Conservation (phyloP, 352 stramenopile genomes). For the Phytophthora citricola region DNA sequence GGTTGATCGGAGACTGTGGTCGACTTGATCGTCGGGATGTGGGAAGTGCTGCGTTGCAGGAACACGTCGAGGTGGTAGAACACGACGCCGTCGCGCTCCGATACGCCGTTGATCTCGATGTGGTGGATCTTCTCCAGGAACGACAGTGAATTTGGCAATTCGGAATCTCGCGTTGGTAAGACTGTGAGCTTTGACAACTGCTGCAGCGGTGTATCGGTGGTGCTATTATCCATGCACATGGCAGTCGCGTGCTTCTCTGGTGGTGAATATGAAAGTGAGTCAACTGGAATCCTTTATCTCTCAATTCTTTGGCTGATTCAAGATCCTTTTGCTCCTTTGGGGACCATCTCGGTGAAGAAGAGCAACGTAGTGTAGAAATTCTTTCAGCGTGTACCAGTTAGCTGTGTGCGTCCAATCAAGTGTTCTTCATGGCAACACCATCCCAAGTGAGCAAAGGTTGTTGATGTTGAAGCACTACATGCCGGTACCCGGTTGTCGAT, state of each 20-base stretch:
- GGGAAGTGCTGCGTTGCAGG: slow-evolving; percentile 50
- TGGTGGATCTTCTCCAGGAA: slow-evolving; percentile 48
- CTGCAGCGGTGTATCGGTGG: slow-evolving; percentile 7
- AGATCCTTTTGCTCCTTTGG: slow-evolving; percentile 7
- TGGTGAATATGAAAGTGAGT: slow-evolving; percentile 21
- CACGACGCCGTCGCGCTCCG: slow-evolving; percentile 43
- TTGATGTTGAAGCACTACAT: background rate
- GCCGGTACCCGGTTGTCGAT: too few relatives aligned
- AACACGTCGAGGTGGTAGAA: slow-evolving; percentile 64
- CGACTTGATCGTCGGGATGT: slow-evolving; percentile 56
- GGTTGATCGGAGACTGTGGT: slow-evolving; percentile 26
- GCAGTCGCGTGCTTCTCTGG: background rate
- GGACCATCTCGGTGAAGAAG: background rate
- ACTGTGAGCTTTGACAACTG: slow-evolving; percentile 29
- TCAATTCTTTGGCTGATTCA: background rate
- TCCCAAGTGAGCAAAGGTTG: background rate
- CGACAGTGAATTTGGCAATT: slow-evolving; percentile 13
- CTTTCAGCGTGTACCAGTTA: background rate
- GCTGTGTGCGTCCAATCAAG: slow-evolving; percentile 16
- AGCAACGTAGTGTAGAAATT: background rate
- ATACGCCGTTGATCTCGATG: slow-evolving; percentile 46
- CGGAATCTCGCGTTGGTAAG: slow-evolving; percentile 27
- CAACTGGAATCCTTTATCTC: background rate
- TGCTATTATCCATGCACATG: slow-evolving; percentile 1
- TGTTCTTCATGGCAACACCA: slow-evolving; percentile 1